Conservation (phyloP, 1,284 basidiomycete genomes). For the Cryptococcus hybrid region DNA sequence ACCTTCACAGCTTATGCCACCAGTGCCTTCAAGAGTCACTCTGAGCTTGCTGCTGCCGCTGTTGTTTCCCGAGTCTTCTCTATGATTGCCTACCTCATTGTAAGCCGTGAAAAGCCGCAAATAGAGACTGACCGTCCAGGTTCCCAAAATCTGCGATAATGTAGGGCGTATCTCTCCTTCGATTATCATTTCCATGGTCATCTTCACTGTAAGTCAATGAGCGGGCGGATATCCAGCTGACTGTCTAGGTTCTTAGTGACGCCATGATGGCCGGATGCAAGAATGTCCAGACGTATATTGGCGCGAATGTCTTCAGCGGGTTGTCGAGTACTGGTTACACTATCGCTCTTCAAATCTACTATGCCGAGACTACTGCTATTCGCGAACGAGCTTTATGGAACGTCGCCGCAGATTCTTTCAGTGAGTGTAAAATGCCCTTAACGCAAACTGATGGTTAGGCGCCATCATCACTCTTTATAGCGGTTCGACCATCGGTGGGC, state of each 20-base stretch:
- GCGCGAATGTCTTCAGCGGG: slow-evolving; percentile 10
- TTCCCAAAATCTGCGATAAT: not conserved
- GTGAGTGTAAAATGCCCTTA: not conserved
- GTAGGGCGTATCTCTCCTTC: no score
- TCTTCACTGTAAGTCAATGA: no score
- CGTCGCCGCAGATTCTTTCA: slow-evolving; percentile 8
- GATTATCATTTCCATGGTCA: no score
- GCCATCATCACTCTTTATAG: slow-evolving; percentile 6
- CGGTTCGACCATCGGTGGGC: no score
- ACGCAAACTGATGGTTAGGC: not conserved
- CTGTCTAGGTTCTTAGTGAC: slow-evolving; percentile 1
- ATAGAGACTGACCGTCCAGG: no score
- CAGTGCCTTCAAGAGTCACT: slow-evolving; percentile 9
- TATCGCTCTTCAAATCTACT: slow-evolving; percentile 8
- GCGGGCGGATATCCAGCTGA: not conserved
- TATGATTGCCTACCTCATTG: slow-evolving; percentile 6
- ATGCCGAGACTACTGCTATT: slow-evolving; percentile 9
- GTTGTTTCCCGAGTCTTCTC: slow-evolving; percentile 7
- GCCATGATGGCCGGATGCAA: slow-evolving; percentile 9
- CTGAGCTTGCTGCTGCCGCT: slow-evolving; percentile 6
- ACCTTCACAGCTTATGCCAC: slow-evolving; percentile 9
- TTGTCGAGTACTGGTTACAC: slow-evolving; percentile 3
- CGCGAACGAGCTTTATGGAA: slow-evolving; percentile 9
- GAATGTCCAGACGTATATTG: slow-evolving; percentile 10
- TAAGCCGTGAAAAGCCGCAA: not conserved